Evolutionary conservation across 1,139 yeast genomes (phyloP).

Genomic region (Saccharomycopsis phalli): DNA sequence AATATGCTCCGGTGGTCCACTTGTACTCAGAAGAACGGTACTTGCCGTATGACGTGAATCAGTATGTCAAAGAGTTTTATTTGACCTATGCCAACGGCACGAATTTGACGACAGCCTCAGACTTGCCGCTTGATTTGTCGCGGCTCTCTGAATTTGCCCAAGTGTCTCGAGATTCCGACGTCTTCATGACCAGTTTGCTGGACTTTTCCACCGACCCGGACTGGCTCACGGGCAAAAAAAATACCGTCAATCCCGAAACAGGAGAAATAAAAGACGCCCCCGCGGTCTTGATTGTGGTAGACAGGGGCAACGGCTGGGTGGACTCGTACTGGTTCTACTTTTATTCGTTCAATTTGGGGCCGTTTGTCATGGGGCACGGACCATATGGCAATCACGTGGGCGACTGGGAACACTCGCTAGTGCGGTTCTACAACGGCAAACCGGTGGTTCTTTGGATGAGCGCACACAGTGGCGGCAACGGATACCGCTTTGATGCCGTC

Average conservation of each 20-base stretch:
- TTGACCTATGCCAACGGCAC: slow-evolving; percentile 42
- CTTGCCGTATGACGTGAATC: slow-evolving; percentile 71
- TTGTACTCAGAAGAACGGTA: slow-evolving; percentile 84
- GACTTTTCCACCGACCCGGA: slow-evolving; percentile 72
- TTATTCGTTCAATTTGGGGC: slow-evolving; percentile 89
- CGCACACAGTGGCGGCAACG: slow-evolving; percentile 97
- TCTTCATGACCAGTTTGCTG: slow-evolving; percentile 54
- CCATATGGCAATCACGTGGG: slow-evolving; percentile 97
- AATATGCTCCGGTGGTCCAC: slow-evolving; percentile 74
- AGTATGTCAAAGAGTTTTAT: slow-evolving; percentile 58
- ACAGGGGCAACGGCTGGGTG: slow-evolving; percentile 86
- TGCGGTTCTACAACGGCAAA: slow-evolving; percentile 69
- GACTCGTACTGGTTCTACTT: slow-evolving; percentile 97
- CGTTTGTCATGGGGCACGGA: slow-evolving; percentile 94
- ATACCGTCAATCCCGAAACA: slow-evolving; percentile 59
- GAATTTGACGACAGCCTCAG: slow-evolving; percentile 24
- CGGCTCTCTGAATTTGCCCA: slow-evolving; percentile 20
- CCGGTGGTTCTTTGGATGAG: slow-evolving; percentile 97
- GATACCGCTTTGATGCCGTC: slow-evolving; percentile 64
- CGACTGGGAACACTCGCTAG: slow-evolving; percentile 95
- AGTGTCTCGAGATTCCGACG: slow-evolving; percentile 24
- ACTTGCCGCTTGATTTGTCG: slow-evolving; percentile 22
- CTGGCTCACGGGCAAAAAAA: slow-evolving; percentile 72
- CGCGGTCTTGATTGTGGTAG: slow-evolving; percentile 72
- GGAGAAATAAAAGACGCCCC: slow-evolving; percentile 75